Evolutionary conservation across 768 basidiomycete species (phyloP), one percentile per base, ranked within the genome.

Genomic region (Leccinum obscurum): DNA sequence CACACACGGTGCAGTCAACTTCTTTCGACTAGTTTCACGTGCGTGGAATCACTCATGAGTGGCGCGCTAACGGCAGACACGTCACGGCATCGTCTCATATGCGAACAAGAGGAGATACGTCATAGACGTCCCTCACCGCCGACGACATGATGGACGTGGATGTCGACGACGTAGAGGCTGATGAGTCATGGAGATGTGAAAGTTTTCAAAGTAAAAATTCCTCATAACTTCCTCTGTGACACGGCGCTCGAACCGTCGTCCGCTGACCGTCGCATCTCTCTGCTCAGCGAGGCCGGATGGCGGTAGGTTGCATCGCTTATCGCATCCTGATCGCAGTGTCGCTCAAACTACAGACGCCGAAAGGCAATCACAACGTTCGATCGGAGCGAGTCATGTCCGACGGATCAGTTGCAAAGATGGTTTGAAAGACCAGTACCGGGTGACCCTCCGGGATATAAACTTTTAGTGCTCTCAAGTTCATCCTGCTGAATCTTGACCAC

Each of bases 291-390:
- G 52, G 85, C 91, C 0, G 93, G 96, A 0, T 34, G 34, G 34
- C 77, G 79, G 37, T 77, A 80, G 11, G 92, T 94, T 97, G 92
- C 68, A 83, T 98, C 65, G 83, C 88, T 3, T 77, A 84, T 1
- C 87, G 89, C 65, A 75, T 98, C 60, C 60, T 89, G 88, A 54
- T 81, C 88, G 4, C 70, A 75, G 86, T 0, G 2, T 89, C 87
- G 9, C 85, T 99, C 74, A 98, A 98, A 77, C 88, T 98, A 8
- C 94, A 94, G 76, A 98, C 97, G 1, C 90, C 89, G 6, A 89
- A 89, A 65, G 96, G 97, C 15, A 8, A 98, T 70, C 6, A 37
- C 22, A 15, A 14, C 68, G 85, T 98, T 20, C 87, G 94, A 22
- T 87, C 86, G 0, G 95, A 98, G 72, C 84, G 89, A 62, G 83